Evolutionary conservation across 129 eudicot species (phyloP).

Genomic region (Flaveria robusta): DNA sequence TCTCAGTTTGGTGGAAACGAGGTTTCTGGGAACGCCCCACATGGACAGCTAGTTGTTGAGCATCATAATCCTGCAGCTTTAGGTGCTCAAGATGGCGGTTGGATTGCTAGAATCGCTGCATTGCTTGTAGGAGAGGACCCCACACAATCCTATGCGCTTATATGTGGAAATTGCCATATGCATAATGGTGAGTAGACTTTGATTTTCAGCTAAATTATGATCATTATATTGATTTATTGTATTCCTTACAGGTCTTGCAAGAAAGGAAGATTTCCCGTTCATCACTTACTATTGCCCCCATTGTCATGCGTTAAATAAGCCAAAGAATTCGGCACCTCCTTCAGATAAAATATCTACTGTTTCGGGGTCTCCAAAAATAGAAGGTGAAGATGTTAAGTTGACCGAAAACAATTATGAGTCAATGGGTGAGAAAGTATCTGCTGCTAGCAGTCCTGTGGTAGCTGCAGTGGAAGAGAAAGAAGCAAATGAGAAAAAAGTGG

Average conservation of each 20-base stretch:
- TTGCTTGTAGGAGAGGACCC: constrained; percentile 99
- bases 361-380: constrained; percentile 28
- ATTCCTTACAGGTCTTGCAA: constrained; percentile 71
- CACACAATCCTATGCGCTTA: constrained; percentile 88
- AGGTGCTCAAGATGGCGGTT: constrained; percentile 71
- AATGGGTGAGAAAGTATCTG: constrained; percentile 31
- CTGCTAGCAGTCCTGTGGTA: constrained; percentile 37
- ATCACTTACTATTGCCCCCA: constrained; percentile 92
- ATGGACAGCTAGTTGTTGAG: constrained; percentile 59
- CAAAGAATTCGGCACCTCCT: constrained; percentile 47
- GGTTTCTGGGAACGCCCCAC: constrained; percentile 43
- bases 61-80: constrained; percentile 57
- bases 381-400: constrained; percentile 31
- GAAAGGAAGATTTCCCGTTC: constrained; percentile 87
- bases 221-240: background rate
- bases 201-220: background rate
- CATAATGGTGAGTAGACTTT: constrained; percentile 72
- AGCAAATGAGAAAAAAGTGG: constrained; percentile 35
- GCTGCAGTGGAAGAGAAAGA: constrained; percentile 44
- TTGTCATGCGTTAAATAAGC: constrained; percentile 78
- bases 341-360: constrained; percentile 41
- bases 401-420: constrained; percentile 27
- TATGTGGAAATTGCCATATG: constrained; percentile 96
- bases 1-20: constrained; percentile 38
- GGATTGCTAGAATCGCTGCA: constrained; percentile 93